Evolutionary conservation across 2,329 filamentous ascomycete species (phyloP), one percentile per base, ranked within the genome.

Genomic region (Trichophyton verrucosum): DNA sequence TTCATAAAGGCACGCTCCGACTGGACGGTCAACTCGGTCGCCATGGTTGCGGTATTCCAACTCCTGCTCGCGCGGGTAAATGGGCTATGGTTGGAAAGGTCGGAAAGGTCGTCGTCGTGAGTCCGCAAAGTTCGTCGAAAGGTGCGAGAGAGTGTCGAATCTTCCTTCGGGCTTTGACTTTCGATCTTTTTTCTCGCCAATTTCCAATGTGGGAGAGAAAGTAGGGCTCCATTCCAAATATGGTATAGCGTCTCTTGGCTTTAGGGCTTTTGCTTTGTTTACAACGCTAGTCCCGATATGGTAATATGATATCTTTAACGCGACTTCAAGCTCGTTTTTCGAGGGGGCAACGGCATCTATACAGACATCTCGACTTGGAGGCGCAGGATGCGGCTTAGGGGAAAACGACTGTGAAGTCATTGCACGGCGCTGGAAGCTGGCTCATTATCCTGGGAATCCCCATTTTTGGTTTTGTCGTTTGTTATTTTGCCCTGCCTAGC

Each of bases 1-100:
- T 99, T 99, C 82, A 97, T 94, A 89, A 89, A 99, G 85, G 94
- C 94, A 84, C 94, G 92, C 88, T 99, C 94, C 79, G 90, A 95
- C 87, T 99, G 94, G 81, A 99, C 94, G 80, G 91, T 95, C 83
- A 96, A 85, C 85, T 96, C 91, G 85, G 91, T 96, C 78, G 91
- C 91, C 91, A 95, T 96, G 80, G 77, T 85, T 82, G 80, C 81
- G 75, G 75, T 76, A 77, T 76, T 77, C 51, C 51, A 55, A 55
- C 51, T 33, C 51, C 51, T 55, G 51, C 20, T 71, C 71, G 58
- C 68, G 68, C 65, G 68, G 71, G 68, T 67, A 56, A 57, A 65
- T n/a, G 55, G 58, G 60, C 64, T 67, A 66, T 65, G 67, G 66
- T 67, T 62, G 70, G 69, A 58, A 55, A 51, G 59, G 57, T 38